phyloP scores from a whole-genome alignment of 2,329 filamentous ascomycete species.

The Hyphodiscus sp. region DNA sequence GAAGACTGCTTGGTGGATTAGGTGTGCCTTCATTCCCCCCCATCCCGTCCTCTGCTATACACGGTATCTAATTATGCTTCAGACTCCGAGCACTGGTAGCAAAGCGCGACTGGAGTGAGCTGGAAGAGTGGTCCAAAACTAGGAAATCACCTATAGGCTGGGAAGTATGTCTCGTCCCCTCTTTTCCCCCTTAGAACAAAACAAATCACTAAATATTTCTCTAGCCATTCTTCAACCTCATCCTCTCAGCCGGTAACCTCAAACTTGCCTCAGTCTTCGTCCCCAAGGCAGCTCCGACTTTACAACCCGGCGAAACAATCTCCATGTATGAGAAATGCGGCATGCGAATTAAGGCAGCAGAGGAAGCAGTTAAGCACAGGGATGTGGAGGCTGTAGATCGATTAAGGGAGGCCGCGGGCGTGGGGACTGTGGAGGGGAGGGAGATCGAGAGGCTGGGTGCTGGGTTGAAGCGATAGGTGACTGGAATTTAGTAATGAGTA shows the following conservation, averaged over 20 bases:
- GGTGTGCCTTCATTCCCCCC: conserved; percentile 36
- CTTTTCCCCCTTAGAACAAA: neutral
- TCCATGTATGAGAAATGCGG: conserved; percentile 97
- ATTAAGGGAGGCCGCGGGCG: conserved; percentile 67
- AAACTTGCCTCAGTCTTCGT: conserved; percentile 79
- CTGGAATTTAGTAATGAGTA: no score
- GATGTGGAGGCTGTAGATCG: conserved; percentile 70
- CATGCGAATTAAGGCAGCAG: conserved; percentile 78
- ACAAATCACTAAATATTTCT: neutral
- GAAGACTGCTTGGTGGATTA: conserved; percentile 81
- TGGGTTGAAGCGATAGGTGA: conserved; percentile 42
- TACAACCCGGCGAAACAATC: conserved; percentile 64
- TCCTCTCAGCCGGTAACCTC: conserved; percentile 81
- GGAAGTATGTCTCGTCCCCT: conserved; percentile 43
- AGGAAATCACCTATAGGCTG: conserved; percentile 91
- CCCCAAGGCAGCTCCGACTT: conserved; percentile 62
- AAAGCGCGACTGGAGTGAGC: conserved; percentile 84
- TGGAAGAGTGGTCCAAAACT: conserved; percentile 74
- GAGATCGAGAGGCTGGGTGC: conserved; percentile 79
- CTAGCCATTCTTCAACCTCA: conserved; percentile 82
- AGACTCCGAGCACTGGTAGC: conserved; percentile 82
- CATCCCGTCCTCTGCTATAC: neutral
- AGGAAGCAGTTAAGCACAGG: conserved; percentile 80
- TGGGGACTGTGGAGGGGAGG: conserved; percentile 55
- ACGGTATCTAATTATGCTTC: conserved; percentile 1